Conservation (phyloP, 129 eudicot genomes). For the Ambrosia artemisiifolia region DNA sequence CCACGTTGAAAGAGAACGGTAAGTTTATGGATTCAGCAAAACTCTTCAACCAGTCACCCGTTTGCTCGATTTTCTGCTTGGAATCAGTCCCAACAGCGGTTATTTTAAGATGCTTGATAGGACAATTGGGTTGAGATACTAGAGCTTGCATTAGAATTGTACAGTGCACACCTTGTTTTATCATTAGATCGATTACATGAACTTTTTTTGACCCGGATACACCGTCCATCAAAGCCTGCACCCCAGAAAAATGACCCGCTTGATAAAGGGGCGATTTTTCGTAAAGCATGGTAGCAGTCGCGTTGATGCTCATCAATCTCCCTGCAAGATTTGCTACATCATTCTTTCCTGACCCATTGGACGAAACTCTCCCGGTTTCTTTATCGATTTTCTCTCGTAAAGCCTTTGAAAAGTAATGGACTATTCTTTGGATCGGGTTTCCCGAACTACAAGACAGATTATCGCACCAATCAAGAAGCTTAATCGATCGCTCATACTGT, state of each 20-base stretch:
- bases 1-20: constrained; percentile 23
- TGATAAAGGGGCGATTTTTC: constrained; percentile 37
- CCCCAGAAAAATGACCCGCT: constrained; percentile 28
- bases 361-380: constrained; percentile 37
- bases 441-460: constrained; percentile 20
- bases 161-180: constrained; percentile 30
- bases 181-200: constrained; percentile 38
- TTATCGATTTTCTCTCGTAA: constrained; percentile 42
- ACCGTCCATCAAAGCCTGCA: constrained; percentile 39
- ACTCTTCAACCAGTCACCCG: constrained; percentile 32
- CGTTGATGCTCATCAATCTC: constrained; percentile 13
- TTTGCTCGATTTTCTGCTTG: constrained; percentile 14
- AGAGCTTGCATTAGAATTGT: constrained; percentile 49
- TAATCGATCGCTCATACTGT: constrained; percentile 40
- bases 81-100: constrained; percentile 28
- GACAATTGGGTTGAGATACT: constrained; percentile 20
- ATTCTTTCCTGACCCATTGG: not conserved
- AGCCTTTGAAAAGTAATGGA: constrained; percentile 45
- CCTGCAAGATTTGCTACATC: constrained; percentile 9
- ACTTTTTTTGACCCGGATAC: constrained; percentile 26
- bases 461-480: constrained; percentile 43
- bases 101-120: constrained; percentile 35
- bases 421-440: constrained; percentile 47
- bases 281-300: constrained; percentile 20
- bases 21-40: constrained; percentile 38